These are phyloP conservation scores for Globisporangium canariense DNA, from an alignment of 352 stramenopile genomes.

Conservation along the genomic window DNA sequence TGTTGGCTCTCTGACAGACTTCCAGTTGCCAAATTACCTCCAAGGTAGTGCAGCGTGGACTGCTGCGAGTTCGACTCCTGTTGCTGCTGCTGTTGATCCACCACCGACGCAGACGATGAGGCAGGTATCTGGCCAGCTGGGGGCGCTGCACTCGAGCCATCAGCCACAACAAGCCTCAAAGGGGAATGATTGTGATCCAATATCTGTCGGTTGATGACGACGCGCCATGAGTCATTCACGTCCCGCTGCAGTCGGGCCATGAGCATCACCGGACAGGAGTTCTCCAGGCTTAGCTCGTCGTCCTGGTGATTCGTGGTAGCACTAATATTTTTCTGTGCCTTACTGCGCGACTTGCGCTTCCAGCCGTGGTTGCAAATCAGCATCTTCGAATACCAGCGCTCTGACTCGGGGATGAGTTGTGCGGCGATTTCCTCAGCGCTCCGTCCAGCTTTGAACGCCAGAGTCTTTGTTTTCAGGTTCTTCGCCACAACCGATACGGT, in stretches of 20 bases:
- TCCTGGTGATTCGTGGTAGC: not conserved
- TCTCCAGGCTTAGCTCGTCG: slow-evolving; percentile 4
- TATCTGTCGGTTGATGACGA: slow-evolving; percentile 70
- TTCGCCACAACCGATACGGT: slow-evolving; percentile 56
- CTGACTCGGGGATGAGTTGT: slow-evolving; percentile 45
- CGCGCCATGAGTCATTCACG: slow-evolving; percentile 52
- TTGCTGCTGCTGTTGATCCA: not conserved
- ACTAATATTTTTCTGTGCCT: slow-evolving; percentile 15
- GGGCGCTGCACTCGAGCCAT: not conserved
- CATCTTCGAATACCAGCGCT: slow-evolving; percentile 78
- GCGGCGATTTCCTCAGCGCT: slow-evolving; percentile 16
- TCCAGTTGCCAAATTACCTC: not conserved
- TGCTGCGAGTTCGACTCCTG: not conserved
- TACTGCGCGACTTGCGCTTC: slow-evolving; percentile 61
- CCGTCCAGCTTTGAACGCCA: slow-evolving; percentile 41
- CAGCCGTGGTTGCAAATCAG: slow-evolving; percentile 73
- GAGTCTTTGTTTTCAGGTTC: slow-evolving; percentile 50
- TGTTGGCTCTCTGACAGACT: not conserved
- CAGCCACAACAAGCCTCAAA: slow-evolving; percentile 7
- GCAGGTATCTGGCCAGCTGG: not conserved
- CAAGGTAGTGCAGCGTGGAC: not conserved
- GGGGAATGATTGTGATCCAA: slow-evolving; percentile 54
- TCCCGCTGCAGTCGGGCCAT: slow-evolving; percentile 66
- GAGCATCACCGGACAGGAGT: slow-evolving; percentile 60
- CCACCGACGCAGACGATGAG: not conserved